Percentiles rank a stretch among this genome's conserved stretches.
Conservation (phyloP, 106 monocot species). For the Apostasia ramifera region DNA sequence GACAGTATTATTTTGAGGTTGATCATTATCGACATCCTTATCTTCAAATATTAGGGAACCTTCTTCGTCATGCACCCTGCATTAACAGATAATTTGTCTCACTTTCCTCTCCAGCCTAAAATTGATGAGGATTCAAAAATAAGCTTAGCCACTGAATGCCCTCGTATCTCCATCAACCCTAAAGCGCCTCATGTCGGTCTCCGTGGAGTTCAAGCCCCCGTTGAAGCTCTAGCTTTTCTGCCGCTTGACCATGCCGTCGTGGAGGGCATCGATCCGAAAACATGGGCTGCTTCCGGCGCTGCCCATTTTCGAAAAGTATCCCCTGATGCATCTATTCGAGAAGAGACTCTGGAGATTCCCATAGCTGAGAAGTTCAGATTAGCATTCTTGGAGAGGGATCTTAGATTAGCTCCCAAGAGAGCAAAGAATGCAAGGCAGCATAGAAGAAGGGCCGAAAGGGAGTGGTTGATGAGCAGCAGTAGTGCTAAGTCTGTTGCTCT, state of each 20-base stretch:
- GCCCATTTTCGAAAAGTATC: conserved; percentile 8
- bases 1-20: too few species aligned
- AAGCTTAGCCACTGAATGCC: conserved; percentile 60
- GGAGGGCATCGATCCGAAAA: conserved; percentile 68
- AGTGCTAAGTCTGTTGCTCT: conserved; percentile 69
- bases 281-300: conserved; percentile 47
- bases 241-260: conserved; percentile 52
- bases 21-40: too few species aligned
- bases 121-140: conserved; percentile 68
- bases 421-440: conserved; percentile 85
- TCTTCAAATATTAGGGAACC: too few species aligned
- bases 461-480: conserved; percentile 47
- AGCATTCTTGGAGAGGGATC: conserved; percentile 77
- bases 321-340: background rate
- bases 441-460: conserved; percentile 54
- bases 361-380: conserved; percentile 85
- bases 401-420: conserved; percentile 81
- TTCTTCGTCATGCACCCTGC: too few species aligned
- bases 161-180: conserved; percentile 75
- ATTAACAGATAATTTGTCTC: background rate
- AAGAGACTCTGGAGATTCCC: conserved; percentile 28
- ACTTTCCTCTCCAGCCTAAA: conserved; percentile 40
- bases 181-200: conserved; percentile 29
- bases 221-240: conserved; percentile 35
- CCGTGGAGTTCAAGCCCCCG: conserved; percentile 45